Evolutionary conservation across 2,329 filamentous ascomycete genomes (phyloP).

Genomic region (Amylocarpus encephaloides): DNA sequence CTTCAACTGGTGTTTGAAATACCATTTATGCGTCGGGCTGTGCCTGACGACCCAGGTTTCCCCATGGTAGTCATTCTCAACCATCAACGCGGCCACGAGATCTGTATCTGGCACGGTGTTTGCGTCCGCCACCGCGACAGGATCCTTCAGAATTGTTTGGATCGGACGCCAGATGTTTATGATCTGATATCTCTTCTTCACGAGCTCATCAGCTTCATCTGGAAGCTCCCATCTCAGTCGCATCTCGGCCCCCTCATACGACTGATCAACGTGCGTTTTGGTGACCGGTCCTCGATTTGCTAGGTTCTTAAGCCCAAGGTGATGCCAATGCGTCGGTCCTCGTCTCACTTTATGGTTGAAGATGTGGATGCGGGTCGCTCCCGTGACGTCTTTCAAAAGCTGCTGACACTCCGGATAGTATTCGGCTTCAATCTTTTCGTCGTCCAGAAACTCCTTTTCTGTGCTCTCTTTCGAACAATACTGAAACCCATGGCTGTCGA

Average conservation of each 20-base stretch:
- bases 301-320: not conserved
- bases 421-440: constrained; percentile 56
- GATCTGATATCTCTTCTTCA: constrained; percentile 65
- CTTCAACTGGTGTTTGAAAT: constrained; percentile 59
- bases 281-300: constrained; percentile 56
- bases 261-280: constrained; percentile 76
- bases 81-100: constrained; percentile 64
- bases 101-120: constrained; percentile 52
- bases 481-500: constrained; percentile 72
- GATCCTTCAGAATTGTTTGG: constrained; percentile 49
- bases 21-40: constrained; percentile 61
- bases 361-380: constrained; percentile 49
- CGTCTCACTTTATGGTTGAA: constrained; percentile 81
- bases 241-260: constrained; percentile 53
- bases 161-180: constrained; percentile 70
- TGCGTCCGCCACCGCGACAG: constrained; percentile 52
- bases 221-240: constrained; percentile 61
- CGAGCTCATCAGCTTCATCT: constrained; percentile 57
- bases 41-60: constrained; percentile 66
- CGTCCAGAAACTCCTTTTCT: constrained; percentile 56
- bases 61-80: constrained; percentile 64
- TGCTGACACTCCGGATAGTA: constrained; percentile 81
- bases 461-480: constrained; percentile 50
- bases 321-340: constrained; percentile 29
- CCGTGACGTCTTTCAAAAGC: constrained; percentile 49